These are phyloP conservation scores for Sclerotinia minor DNA, from an alignment of 2,329 filamentous ascomycete genomes.

Conservation along the genomic window DNA sequence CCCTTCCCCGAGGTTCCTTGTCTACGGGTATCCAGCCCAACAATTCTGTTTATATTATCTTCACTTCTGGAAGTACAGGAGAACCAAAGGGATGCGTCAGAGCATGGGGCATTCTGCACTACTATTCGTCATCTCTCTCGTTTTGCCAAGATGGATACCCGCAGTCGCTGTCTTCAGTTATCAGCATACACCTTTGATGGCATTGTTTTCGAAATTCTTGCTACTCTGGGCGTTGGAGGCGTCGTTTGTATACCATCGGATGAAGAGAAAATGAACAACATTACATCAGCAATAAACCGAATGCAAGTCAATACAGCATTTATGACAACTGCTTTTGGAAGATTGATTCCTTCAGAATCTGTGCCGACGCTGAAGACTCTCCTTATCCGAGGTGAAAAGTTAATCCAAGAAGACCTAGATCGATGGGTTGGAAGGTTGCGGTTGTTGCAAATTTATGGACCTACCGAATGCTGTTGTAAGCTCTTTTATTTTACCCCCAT, in stretches of 20 bases:
- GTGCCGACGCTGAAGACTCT: conserved; percentile 67
- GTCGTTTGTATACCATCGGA: conserved; percentile 33
- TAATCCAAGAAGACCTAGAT: conserved; percentile 55
- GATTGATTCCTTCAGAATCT: conserved; percentile 81
- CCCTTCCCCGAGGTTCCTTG: not conserved
- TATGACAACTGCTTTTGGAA: conserved; percentile 42
- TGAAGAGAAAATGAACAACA: conserved; percentile 30
- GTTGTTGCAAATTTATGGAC: conserved; percentile 63
- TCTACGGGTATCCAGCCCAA: not conserved
- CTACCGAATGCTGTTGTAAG: conserved; percentile 41
- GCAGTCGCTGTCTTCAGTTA: conserved; percentile 31
- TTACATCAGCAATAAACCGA: conserved; percentile 27
- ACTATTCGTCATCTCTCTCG: conserved; percentile 22
- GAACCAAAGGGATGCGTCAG: conserved; percentile 34
- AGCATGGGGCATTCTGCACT: conserved; percentile 28
- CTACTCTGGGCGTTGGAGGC: conserved; percentile 30
- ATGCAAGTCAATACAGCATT: conserved; percentile 30
- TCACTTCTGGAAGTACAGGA: conserved; percentile 36
- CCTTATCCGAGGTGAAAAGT: conserved; percentile 88
- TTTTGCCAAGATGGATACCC: conserved; percentile 8
- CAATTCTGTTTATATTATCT: conserved; percentile 28
- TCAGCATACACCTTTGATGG: conserved; percentile 33
- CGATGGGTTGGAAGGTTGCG: conserved; percentile 43
- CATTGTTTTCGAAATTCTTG: conserved; percentile 31
- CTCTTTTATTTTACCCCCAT: not conserved